phyloP scores from a whole-genome alignment of 2,329 filamentous ascomycete species.

The Sordariomycetes sp. region DNA sequence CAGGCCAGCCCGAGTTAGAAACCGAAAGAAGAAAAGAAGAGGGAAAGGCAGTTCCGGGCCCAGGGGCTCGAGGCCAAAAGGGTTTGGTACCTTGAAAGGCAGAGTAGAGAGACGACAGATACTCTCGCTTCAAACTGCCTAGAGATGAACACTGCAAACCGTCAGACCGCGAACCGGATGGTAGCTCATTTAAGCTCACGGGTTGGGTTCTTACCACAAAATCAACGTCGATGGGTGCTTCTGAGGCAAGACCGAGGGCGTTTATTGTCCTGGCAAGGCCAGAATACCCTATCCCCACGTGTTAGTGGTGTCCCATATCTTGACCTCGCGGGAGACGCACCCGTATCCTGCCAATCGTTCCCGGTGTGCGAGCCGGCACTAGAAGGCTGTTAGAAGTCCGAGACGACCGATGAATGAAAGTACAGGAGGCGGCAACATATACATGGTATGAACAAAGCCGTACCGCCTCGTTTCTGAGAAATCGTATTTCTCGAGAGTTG shows the following conservation, averaged over 20 bases:
- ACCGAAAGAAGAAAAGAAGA: background rate
- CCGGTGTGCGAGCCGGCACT: constrained; percentile 46
- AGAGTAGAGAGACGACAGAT: constrained; percentile 48
- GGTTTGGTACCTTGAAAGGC: constrained; percentile 39
- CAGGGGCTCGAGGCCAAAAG: background rate
- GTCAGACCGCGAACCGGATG: background rate
- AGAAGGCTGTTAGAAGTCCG: constrained; percentile 9
- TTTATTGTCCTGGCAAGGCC: constrained; percentile 60
- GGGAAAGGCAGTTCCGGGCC: background rate
- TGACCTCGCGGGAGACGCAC: constrained; percentile 13
- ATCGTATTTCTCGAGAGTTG: constrained; percentile 68
- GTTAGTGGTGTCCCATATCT: background rate
- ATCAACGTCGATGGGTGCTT: constrained; percentile 54
- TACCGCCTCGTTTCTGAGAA: constrained; percentile 62
- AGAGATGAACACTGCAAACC: constrained; percentile 61
- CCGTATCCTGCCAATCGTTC: constrained; percentile 29
- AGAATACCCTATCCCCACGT: constrained; percentile 42
- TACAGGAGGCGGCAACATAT: constrained; percentile 19
- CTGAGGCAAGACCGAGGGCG: constrained; percentile 48
- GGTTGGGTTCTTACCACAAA: constrained; percentile 45
- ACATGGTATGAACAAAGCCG: constrained; percentile 82
- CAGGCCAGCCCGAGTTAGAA: background rate
- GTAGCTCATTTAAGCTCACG: background rate
- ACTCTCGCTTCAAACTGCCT: constrained; percentile 59
- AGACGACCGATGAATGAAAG: constrained; percentile 3